Evolutionary conservation across 2,329 filamentous ascomycete genomes (phyloP).

Genomic region (Claviceps monticola): DNA sequence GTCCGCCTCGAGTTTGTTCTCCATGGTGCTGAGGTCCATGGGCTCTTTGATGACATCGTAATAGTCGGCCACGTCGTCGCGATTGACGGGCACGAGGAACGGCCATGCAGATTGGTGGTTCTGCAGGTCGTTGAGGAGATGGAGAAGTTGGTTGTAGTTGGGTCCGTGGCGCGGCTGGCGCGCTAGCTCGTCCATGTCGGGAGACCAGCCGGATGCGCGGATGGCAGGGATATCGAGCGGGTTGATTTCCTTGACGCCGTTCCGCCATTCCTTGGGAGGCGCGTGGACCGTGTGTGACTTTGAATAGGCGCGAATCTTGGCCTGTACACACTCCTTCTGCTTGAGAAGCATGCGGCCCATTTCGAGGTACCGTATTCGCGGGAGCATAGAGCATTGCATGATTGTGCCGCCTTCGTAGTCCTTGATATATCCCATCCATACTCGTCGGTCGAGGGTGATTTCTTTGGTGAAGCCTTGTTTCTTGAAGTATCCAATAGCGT

Average conservation of each 20-base stretch:
- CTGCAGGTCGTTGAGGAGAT: constrained; percentile 87
- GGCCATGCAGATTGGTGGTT: constrained; percentile 92
- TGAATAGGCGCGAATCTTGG: constrained; percentile 85
- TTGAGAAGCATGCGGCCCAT: constrained; percentile 87
- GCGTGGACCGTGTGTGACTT: constrained; percentile 78
- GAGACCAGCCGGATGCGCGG: constrained; percentile 84
- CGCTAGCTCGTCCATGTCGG: constrained; percentile 93
- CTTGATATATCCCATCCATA: constrained; percentile 99
- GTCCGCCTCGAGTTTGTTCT: constrained; percentile 72
- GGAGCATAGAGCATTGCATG: constrained; percentile 98
- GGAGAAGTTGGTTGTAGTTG: constrained; percentile 87
- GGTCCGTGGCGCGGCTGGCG: constrained; percentile 90
- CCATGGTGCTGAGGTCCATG: constrained; percentile 95
- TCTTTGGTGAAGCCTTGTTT: constrained; percentile 99
- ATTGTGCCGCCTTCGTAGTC: constrained; percentile 98
- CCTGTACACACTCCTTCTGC: constrained; percentile 88
- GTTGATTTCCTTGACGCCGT: constrained; percentile 61
- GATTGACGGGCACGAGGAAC: constrained; percentile 84
- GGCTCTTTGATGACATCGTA: constrained; percentile 97
- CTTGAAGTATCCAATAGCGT: constrained; percentile 97
- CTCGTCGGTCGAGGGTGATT: constrained; percentile 75
- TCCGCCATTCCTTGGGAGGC: constrained; percentile 77
- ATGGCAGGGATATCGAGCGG: constrained; percentile 80
- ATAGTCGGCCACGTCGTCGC: constrained; percentile 95
- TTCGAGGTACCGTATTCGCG: constrained; percentile 87